phyloP scores from a whole-genome alignment of 2,329 filamentous ascomycete species.

The Byssoonygena ceratinophila region DNA sequence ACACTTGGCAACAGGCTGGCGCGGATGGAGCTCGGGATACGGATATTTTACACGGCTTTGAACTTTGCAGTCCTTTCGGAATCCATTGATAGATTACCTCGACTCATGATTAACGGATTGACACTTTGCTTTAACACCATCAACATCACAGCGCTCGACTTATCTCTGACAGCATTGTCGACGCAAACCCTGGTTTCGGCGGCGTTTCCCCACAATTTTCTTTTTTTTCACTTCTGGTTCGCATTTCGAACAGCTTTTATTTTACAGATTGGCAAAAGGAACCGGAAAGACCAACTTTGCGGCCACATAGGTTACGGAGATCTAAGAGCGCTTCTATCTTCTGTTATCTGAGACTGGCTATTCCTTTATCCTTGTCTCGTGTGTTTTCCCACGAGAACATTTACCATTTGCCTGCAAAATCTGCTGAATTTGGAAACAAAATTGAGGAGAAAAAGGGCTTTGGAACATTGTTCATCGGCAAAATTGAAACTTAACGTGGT shows the following conservation, averaged over 20 bases:
- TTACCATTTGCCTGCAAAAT: neutral
- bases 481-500: neutral
- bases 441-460: neutral
- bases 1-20: conserved; percentile 12
- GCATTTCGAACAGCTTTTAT: neutral
- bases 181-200: neutral
- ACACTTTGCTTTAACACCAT: neutral
- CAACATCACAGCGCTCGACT: neutral
- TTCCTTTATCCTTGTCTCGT: neutral
- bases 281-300: neutral
- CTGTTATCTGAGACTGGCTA: neutral
- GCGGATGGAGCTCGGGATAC: conserved; percentile 10
- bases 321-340: neutral
- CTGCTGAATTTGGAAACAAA: conserved; percentile 2
- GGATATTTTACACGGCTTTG: conserved; percentile 8
- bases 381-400: neutral
- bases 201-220: neutral
- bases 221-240: neutral
- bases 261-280: neutral
- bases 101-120: conserved; percentile 11
- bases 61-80: conserved; percentile 6
- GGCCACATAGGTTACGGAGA: neutral
- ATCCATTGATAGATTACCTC: conserved; percentile 8
- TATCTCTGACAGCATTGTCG: neutral
- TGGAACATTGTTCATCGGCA: neutral